Base-by-base conservation (phyloP, 345 rosid genomes). In the Geranium rotundifolium region DNA sequence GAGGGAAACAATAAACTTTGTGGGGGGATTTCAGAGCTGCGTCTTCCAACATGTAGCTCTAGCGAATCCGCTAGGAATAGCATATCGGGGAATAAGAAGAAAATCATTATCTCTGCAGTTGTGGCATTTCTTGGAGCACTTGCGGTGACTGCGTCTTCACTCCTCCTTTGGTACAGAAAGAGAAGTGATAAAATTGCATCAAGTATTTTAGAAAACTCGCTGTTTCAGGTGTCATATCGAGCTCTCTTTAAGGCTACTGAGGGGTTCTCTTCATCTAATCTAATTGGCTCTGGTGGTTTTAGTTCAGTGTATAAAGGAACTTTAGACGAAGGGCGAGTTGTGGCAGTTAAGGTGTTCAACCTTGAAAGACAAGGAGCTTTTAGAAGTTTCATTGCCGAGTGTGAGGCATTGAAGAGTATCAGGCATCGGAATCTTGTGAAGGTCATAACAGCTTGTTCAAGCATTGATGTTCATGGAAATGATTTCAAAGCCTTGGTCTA, bases 1-100 rank as follows among this genome's bases (percentile, higher is more conserved):
- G 2, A 14, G 0, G 81, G 81, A 13, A 81, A 79, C 17, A n/a
- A 0, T 16, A 60, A 75, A 14, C 77, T 78, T n/a, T 81, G 81
- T 52, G 81, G 82, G 5, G 85, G 81, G 7, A 19, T 63, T 17
- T 54, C 29, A 0, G 66, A 67, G 16, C 20, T 73, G 16, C 52
- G 56, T 29, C 27, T 70, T 31, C 54, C 66, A 4, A 29, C 46
- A 9, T 77, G 80, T n/a, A n/a, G n/a, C n/a, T n/a, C n/a, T 16
- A 31, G 57, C 20, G 19, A 8, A 34, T 34, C 50, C 29, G 46
- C 29, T 15, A 52, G 50, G 30, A 55, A 64, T 14, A 56, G 23
- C 13, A 56, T 9, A 37, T 39, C 59, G 15, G 59, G 59, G 34
- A 56, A 29, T 2, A 12, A 41, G 29, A 29, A 15, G 4, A 63